Evolutionary conservation across 331 rosid genomes (phyloP).

Genomic region (Malus hybrid): DNA sequence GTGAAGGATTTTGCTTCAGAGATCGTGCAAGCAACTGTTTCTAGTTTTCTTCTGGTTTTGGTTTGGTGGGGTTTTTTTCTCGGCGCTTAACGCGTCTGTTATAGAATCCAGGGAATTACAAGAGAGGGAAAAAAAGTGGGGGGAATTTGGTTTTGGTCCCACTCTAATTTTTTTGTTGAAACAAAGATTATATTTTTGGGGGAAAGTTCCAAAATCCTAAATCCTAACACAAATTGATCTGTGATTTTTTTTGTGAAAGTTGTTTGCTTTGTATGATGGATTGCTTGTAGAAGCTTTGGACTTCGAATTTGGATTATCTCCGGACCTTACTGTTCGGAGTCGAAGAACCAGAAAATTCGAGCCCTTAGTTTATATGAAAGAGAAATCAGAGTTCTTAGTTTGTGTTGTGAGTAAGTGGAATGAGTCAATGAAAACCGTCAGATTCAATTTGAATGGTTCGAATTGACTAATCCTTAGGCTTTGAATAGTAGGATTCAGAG

Average conservation of each 20-base stretch:
- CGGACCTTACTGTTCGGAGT: fast-evolving
- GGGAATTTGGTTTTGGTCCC: conserved; percentile 6
- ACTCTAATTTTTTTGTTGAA: neutral
- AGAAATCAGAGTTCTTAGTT: too few relatives aligned
- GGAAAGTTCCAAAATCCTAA: neutral
- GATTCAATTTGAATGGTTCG: too few relatives aligned
- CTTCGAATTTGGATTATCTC: neutral
- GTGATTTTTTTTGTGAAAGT: neutral
- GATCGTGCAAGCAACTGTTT: conserved; percentile 48
- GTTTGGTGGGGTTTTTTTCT: conserved; percentile 9
- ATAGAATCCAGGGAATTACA: neutral
- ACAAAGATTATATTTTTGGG: neutral
- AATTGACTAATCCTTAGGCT: too few relatives aligned
- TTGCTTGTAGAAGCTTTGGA: neutral
- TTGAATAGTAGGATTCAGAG: too few relatives aligned
- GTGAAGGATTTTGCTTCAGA: conserved; percentile 12
- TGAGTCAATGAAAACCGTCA: too few relatives aligned
- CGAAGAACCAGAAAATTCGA: too few relatives aligned
- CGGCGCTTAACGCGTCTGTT: conserved; percentile 9
- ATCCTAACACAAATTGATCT: too few relatives aligned
- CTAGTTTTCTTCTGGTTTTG: neutral
- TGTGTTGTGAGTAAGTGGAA: too few relatives aligned
- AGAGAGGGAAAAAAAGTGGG: conserved; percentile 8
- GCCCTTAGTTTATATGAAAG: too few relatives aligned
- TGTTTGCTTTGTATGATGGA: neutral